Base-by-base conservation (phyloP, 2,329 filamentous ascomycete genomes). In the Monilinia polystroma region DNA sequence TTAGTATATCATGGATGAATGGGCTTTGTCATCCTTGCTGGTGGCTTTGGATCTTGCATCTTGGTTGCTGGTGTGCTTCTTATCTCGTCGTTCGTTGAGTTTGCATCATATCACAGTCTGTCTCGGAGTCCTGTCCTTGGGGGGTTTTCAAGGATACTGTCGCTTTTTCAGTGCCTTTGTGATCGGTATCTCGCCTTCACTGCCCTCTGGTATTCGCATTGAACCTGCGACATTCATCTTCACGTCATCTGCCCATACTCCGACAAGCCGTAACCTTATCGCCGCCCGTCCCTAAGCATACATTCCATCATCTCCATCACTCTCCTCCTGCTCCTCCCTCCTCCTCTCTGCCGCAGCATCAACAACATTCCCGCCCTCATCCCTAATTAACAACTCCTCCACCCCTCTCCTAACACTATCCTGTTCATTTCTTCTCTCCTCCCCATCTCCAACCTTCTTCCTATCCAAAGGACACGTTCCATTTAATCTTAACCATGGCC, bases 391-490 rank as follows among this genome's bases (percentile, higher is more conserved):
- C 5, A 53, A 6, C 10, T 14, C 23, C 14, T 52, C 60, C 18
- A 41, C 80, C 79, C 73, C 83, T 79, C 67, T 79, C 75, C 72
- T 87, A 84, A 49, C 86, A 84, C 47, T 70, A 69, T 64, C 68
- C 70, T 58, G 68, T 69, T 52, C 70, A 65, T 57, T 70, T 8
- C 18, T 35, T 10, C 35, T 66, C 35, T 66, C 72, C 55, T 66
- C 64, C 8, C 64, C 64, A 45, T 66, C 64, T 7, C 64, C 81
- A 77, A 89, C 77, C 73, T 87, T 85, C 75, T 84, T 81, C 68
- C 87, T 79, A 75, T 87, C 88, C 78, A 89, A 80, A 51, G 87
- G 87, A 75, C 87, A 89, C 43, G 81, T 87, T 49, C 87, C 87
- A 77, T 89, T 87, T 72, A 84, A 82, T 75, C 82, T 79, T 75